phyloP scores from a whole-genome alignment of 2,329 filamentous ascomycete species.

The Aspergillus clavatus region DNA sequence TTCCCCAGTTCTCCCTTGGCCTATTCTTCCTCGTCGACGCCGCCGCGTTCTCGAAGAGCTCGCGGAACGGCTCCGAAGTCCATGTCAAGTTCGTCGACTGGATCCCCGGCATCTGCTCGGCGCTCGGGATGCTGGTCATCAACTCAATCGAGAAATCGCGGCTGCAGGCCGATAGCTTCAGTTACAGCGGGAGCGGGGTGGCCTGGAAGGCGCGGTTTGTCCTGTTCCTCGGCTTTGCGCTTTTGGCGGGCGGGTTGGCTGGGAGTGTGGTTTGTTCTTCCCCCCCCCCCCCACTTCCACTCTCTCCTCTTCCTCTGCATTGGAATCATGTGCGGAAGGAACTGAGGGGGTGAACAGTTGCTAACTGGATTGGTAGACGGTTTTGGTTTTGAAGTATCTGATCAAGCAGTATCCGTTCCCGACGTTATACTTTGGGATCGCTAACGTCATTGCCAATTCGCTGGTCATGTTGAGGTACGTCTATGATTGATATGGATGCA shows the following conservation, averaged over 20 bases:
- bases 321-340: neutral
- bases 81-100: constrained; percentile 68
- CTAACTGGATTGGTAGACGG: constrained; percentile 42
- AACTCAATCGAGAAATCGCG: constrained; percentile 67
- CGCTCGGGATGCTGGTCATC: constrained; percentile 67
- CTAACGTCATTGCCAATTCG: constrained; percentile 61
- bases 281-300: constrained; percentile 1
- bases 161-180: constrained; percentile 59
- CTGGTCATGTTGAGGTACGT: constrained; percentile 61
- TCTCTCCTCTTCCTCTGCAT: neutral
- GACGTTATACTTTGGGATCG: constrained; percentile 63
- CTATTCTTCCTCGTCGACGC: constrained; percentile 67
- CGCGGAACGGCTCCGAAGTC: constrained; percentile 56
- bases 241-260: constrained; percentile 63
- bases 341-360: neutral
- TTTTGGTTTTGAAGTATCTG: constrained; percentile 64
- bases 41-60: constrained; percentile 58
- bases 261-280: constrained; percentile 53
- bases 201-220: constrained; percentile 68
- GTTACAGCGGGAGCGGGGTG: constrained; percentile 60
- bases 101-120: constrained; percentile 66
- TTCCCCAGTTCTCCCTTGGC: constrained; percentile 59
- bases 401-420: constrained; percentile 56
- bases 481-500: neutral
- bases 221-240: constrained; percentile 64